Conservation (phyloP, 768 basidiomycete species). For the Krasilnikovozyma curviuscula region DNA sequence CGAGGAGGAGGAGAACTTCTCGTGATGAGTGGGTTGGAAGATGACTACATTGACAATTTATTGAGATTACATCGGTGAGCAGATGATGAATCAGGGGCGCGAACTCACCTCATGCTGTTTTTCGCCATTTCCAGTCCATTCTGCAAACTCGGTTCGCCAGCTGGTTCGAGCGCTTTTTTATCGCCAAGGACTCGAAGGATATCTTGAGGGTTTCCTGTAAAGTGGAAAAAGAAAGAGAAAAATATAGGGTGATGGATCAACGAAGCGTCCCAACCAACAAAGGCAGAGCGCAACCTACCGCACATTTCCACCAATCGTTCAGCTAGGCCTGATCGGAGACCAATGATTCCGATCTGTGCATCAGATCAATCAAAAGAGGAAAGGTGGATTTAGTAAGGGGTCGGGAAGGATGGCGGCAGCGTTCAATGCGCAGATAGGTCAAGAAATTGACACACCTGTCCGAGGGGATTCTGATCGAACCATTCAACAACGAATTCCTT, state of each 20-base stretch:
- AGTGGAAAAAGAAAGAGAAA: background rate
- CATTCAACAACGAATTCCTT: slow-evolving; percentile 84
- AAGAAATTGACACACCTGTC: slow-evolving; percentile 33
- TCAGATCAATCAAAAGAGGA: background rate
- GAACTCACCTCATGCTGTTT: slow-evolving; percentile 63
- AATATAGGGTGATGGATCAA: background rate
- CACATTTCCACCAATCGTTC: slow-evolving; percentile 85
- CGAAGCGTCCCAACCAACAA: background rate
- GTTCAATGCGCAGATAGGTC: background rate
- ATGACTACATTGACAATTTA: too few relatives aligned
- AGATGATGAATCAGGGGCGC: background rate
- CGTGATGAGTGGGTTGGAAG: slow-evolving; percentile 93
- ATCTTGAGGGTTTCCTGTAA: slow-evolving; percentile 79
- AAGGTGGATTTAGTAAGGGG: background rate
- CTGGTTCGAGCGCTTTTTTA: slow-evolving; percentile 68
- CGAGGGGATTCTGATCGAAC: slow-evolving; percentile 98
- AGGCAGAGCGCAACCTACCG: slow-evolving; percentile 35
- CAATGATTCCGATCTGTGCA: slow-evolving; percentile 58
- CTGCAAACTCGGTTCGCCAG: slow-evolving; percentile 86
- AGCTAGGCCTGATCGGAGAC: slow-evolving; percentile 74
- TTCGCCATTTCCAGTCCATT: slow-evolving; percentile 95
- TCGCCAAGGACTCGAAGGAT: slow-evolving; percentile 61
- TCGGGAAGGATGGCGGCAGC: background rate
- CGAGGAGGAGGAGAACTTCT: slow-evolving; percentile 83
- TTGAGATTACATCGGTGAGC: background rate